These are phyloP conservation scores for Ehretia macrophylla DNA, from an alignment of 257 asterid genomes.

Conservation along the genomic window DNA sequence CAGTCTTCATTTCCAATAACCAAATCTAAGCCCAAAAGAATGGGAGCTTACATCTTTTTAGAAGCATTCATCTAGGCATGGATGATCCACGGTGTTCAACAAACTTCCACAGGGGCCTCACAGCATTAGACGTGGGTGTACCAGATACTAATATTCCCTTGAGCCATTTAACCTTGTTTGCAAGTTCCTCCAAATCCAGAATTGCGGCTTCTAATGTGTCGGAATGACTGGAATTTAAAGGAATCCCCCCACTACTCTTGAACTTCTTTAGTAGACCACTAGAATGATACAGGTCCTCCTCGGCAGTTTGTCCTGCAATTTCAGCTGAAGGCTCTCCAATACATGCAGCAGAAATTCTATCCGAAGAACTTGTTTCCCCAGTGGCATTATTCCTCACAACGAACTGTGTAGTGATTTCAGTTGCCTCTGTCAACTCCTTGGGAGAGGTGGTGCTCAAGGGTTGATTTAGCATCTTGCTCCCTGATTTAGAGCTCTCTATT, in stretches of 20 bases:
- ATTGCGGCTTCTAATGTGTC: slow-evolving; percentile 26
- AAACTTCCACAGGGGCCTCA: slow-evolving; percentile 20
- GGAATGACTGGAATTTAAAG: slow-evolving; percentile 11
- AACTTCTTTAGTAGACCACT: slow-evolving; percentile 6
- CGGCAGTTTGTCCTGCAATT: neutral
- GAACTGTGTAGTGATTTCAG: neutral
- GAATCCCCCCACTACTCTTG: slow-evolving; percentile 8
- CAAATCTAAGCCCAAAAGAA: neutral
- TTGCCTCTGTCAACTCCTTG: neutral
- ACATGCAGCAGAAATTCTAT: slow-evolving; percentile 1
- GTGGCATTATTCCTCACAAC: neutral
- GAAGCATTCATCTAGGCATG: slow-evolving; percentile 7
- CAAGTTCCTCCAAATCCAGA: slow-evolving; percentile 26
- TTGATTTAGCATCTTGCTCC: neutral
- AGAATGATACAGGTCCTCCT: neutral
- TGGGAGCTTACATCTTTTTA: neutral
- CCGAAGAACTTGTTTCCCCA: slow-evolving; percentile 2
- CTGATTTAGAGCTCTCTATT: neutral
- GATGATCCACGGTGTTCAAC: slow-evolving; percentile 23
- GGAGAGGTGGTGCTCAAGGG: neutral
- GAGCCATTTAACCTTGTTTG: slow-evolving; percentile 27
- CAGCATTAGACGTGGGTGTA: slow-evolving; percentile 3
- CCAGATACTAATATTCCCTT: slow-evolving; percentile 13
- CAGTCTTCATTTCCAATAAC: too few species aligned
- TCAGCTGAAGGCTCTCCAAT: slow-evolving; percentile 8